These are phyloP conservation scores for Emericellopsis cladophorae DNA, from an alignment of 2,329 filamentous ascomycete species.

Conservation along the genomic window DNA sequence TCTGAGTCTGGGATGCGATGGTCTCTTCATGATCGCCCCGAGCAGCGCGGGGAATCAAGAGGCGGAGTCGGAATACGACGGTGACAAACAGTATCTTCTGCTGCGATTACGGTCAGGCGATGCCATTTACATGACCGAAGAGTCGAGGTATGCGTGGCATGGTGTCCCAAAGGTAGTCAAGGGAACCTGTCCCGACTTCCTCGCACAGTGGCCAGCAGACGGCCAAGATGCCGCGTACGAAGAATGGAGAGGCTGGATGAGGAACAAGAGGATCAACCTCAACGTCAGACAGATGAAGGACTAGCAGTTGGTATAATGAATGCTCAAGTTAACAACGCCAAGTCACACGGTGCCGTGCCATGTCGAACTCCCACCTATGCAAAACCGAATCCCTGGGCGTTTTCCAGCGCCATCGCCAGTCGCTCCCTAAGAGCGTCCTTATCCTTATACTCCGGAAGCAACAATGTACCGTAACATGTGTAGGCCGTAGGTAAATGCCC, in stretches of 20 bases:
- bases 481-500: slow-evolving; percentile 70
- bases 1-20: slow-evolving; percentile 81
- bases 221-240: slow-evolving; percentile 36
- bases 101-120: slow-evolving; percentile 72
- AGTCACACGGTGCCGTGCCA: too few species aligned
- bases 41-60: slow-evolving; percentile 17
- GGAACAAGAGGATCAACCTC: slow-evolving; percentile 74
- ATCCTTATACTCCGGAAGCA: slow-evolving; percentile 71
- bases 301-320: slow-evolving; percentile 8
- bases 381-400: slow-evolving; percentile 81
- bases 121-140: slow-evolving; percentile 76
- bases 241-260: slow-evolving; percentile 80
- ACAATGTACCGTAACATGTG: slow-evolving; percentile 83
- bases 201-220: slow-evolving; percentile 62
- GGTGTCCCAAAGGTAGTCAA: slow-evolving; percentile 79
- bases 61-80: neutral
- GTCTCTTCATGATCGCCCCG: slow-evolving; percentile 72
- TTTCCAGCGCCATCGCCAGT: slow-evolving; percentile 74
- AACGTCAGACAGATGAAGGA: slow-evolving; percentile 84
- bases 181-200: slow-evolving; percentile 62
- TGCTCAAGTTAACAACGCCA: too few species aligned
- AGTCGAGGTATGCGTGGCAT: slow-evolving; percentile 85
- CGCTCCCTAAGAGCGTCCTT: slow-evolving; percentile 60
- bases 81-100: slow-evolving; percentile 37
- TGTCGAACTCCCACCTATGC: slow-evolving; percentile 28